Evolutionary conservation across 768 basidiomycete species (phyloP).

Genomic region (Tulasnella sp.): DNA sequence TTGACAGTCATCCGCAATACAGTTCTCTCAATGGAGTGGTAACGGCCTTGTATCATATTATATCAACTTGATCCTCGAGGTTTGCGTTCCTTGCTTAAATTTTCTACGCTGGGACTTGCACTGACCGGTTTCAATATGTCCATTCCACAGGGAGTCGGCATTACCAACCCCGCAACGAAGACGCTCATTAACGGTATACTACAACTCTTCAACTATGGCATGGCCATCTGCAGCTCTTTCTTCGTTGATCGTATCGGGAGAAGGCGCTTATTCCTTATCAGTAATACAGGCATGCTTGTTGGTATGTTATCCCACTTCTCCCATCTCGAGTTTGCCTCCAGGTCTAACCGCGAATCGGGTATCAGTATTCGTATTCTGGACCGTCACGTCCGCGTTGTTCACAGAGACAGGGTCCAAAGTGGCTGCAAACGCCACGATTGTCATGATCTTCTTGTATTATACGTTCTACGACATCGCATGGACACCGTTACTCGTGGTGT

Average conservation of each 20-base stretch:
- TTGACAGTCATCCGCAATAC: background rate
- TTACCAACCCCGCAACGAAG: conserved; percentile 42
- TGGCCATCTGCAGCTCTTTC: conserved; percentile 46
- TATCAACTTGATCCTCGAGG: conserved; percentile 26
- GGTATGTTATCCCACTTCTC: conserved; percentile 27
- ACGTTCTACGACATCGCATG: conserved; percentile 54
- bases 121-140: background rate
- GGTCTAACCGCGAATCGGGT: too few relatives aligned
- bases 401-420: conserved; percentile 22
- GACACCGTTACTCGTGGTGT: conserved; percentile 49
- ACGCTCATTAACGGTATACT: conserved; percentile 52
- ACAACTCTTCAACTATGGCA: conserved; percentile 46
- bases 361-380: conserved; percentile 47
- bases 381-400: conserved; percentile 35
- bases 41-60: conserved; percentile 63
- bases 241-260: conserved; percentile 59
- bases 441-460: conserved; percentile 14
- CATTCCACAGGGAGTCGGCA: conserved; percentile 36
- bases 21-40: conserved; percentile 41
- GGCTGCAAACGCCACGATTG: conserved; percentile 27
- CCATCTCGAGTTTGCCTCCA: background rate
- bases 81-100: background rate
- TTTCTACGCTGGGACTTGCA: background rate
- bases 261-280: conserved; percentile 53
- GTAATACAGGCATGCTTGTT: conserved; percentile 48